Percentiles rank a stretch among this genome's conserved stretches.
Evolutionary conservation across 768 basidiomycete genomes (phyloP).

Genomic region (Mycena galopus): DNA sequence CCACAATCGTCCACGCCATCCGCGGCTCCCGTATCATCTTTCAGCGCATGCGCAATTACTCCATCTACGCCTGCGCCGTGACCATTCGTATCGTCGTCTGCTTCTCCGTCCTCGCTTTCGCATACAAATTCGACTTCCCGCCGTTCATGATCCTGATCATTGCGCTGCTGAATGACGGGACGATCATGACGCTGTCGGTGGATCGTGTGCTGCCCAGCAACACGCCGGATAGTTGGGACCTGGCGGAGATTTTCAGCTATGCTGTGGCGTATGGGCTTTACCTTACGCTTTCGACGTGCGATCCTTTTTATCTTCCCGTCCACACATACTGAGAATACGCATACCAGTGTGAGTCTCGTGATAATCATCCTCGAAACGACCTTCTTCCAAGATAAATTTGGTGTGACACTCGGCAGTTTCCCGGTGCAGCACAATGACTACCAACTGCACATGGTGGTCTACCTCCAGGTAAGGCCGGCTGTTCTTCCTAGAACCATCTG

Average conservation of each 20-base stretch:
- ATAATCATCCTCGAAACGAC: constrained; percentile 85
- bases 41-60: constrained; percentile 99
- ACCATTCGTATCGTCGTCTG: constrained; percentile 99
- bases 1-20: constrained; percentile 98
- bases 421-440: constrained; percentile 69
- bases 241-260: constrained; percentile 95
- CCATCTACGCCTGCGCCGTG: constrained; percentile 94
- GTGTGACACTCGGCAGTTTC: constrained; percentile 65
- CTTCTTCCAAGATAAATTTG: constrained; percentile 92
- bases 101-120: constrained; percentile 95
- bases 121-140: constrained; percentile 98
- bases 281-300: constrained; percentile 91
- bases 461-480: constrained; percentile 62
- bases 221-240: constrained; percentile 95
- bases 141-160: constrained; percentile 99
- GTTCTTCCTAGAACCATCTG: background rate
- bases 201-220: constrained; percentile 95
- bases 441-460: constrained; percentile 88
- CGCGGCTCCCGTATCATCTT: constrained; percentile 98
- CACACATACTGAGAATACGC: background rate
- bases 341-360: constrained; percentile 80
- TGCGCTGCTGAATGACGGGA: constrained; percentile 96
- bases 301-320: constrained; percentile 30
- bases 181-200: constrained; percentile 98
- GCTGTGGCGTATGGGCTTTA: constrained; percentile 97